Base-by-base conservation (phyloP, 2,329 filamentous ascomycete genomes). In the Beauveria sp. region DNA sequence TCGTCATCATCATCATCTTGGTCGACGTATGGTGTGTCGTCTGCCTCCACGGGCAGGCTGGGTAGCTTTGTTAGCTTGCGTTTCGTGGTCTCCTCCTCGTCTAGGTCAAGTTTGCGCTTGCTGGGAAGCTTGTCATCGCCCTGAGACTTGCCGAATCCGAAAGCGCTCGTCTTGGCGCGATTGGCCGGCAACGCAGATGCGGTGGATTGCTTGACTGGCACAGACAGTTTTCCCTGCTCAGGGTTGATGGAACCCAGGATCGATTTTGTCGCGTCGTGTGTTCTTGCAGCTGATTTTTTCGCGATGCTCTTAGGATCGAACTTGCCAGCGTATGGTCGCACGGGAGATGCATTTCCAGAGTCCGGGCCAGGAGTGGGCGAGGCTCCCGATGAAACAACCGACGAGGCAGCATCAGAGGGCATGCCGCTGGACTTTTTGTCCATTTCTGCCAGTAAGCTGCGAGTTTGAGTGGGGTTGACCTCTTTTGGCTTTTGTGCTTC, bases 51-150 rank as follows among this genome's bases (percentile, higher is more conserved):
- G 60, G 88, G 84, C 63, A 90, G 85, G 66, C 88, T 88, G 62
- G 93, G 93, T 64, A 99, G 86, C 76, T 93, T 95, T 71, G 91
- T 91, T 66, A 99, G 84, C 77, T 96, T 97, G 72, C 92, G 90
- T 70, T 90, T 87, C 2, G 88, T 89, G 38, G 86, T 88, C 69
- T 96, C 91, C 69, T 97, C 93, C 70, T 97, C 93, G 64, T 90
- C 93, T 68, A 97, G 87, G 67, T 92, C 87, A 24, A 96, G 79
- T 64, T 90, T 91, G 67, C 88, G 88, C 70, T 91, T 91, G 22
- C 84, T 79, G 4, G 84, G 79, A 3, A 83, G 73, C 69, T 90
- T 91, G 24, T 74, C 74, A 59, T 91, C 91, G 54, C 78, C 75
- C 57, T 80, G 80, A 48, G 83, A 77, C 72, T 91, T 95, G 62